These are phyloP conservation scores for Monilinia aucupariae DNA, from an alignment of 2,329 filamentous ascomycete species.

Conservation along the genomic window DNA sequence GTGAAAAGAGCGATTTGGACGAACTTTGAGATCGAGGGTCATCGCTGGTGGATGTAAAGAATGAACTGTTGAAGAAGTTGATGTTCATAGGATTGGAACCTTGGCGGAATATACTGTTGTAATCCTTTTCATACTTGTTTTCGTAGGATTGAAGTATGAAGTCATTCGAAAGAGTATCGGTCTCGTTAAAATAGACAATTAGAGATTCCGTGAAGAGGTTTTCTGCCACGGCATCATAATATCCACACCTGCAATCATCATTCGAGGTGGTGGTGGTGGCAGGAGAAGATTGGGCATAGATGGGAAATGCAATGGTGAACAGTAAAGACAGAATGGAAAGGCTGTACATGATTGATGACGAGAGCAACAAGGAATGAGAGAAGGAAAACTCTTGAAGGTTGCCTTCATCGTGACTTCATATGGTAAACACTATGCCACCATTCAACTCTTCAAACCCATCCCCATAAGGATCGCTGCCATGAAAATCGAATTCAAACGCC, in stretches of 20 bases:
- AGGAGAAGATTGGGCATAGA: not conserved
- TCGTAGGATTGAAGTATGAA: slow-evolving; percentile 40
- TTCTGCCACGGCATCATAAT: slow-evolving; percentile 38
- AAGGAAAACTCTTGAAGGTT: not conserved
- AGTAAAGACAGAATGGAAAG: slow-evolving; percentile 7
- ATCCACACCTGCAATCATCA: slow-evolving; percentile 41
- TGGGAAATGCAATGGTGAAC: not conserved
- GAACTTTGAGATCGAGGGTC: not conserved
- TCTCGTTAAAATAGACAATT: slow-evolving; percentile 48
- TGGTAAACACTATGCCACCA: not conserved
- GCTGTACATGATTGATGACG: not conserved
- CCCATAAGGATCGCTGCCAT: not conserved
- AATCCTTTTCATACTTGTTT: slow-evolving; percentile 43
- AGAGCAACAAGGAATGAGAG: not conserved
- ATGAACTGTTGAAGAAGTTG: slow-evolving; percentile 31
- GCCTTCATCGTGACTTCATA: not conserved
- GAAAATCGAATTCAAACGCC: not conserved
- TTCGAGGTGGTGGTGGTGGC: slow-evolving; percentile 21
- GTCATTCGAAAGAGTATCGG: slow-evolving; percentile 33
- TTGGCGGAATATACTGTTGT: slow-evolving; percentile 42
- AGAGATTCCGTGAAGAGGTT: slow-evolving; percentile 43
- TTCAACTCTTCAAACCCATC: not conserved
- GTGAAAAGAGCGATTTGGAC: not conserved
- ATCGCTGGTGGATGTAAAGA: not conserved
- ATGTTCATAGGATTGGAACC: slow-evolving; percentile 40